These are phyloP conservation scores for Rhypophila decipiens DNA, from an alignment of 495 filamentous ascomycete species.

Conservation along the genomic window DNA sequence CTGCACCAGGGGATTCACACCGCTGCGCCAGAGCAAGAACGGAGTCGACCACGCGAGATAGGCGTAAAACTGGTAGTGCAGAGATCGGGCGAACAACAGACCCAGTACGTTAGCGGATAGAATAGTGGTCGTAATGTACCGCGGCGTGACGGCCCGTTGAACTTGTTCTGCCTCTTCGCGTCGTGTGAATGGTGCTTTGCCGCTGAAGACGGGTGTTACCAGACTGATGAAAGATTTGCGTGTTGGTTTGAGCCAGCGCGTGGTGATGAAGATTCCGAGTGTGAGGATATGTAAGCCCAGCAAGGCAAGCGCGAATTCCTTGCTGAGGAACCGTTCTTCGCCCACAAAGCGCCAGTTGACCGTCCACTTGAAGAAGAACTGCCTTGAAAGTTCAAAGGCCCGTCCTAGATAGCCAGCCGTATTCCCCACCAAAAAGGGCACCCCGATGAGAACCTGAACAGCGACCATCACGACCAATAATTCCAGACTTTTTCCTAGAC, in stretches of 20 bases:
- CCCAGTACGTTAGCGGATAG: conserved; percentile 78
- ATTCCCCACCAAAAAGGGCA: conserved; percentile 68
- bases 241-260: conserved; percentile 43
- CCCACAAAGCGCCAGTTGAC: conserved; percentile 95
- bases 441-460: conserved; percentile 67
- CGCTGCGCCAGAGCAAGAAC: conserved; percentile 80
- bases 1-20: conserved; percentile 65
- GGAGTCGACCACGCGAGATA: conserved; percentile 90
- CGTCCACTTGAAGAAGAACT: conserved; percentile 96
- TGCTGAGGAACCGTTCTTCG: conserved; percentile 75
- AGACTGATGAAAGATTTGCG: conserved; percentile 39
- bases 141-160: conserved; percentile 57
- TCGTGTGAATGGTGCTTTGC: conserved; percentile 49
- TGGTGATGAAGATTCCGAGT: conserved; percentile 53
- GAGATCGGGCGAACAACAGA: conserved; percentile 79
- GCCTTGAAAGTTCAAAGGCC: conserved; percentile 83
- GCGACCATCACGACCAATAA: conserved; percentile 66
- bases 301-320: conserved; percentile 60
- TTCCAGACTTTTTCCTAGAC: conserved; percentile 53
- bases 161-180: too few relatives aligned
- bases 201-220: conserved; percentile 44
- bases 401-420: conserved; percentile 64
- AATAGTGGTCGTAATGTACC: conserved; percentile 71
- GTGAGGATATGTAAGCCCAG: conserved; percentile 62
- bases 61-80: conserved; percentile 97